Evolutionary conservation across 306 rosid species (phyloP), one percentile per base, ranked within the genome.

Genomic region (Spatholobus suberectus): DNA sequence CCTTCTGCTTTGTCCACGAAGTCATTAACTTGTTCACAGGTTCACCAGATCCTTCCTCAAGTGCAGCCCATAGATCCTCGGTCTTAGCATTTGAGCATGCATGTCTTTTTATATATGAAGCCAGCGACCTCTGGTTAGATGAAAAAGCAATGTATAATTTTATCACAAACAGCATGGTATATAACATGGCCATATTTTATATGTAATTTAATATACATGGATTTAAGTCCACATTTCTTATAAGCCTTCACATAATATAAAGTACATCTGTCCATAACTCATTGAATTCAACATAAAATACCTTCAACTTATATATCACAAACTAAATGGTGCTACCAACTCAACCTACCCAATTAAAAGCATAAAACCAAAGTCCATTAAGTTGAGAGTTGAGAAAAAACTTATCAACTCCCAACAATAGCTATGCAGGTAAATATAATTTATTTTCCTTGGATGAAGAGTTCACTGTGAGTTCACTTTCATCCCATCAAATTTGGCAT

Each of bases 1-100:
- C 98, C 75, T 82, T 87, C 88, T 95, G 98, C 89, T 95, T 92
- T 47, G 98, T 93, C 98, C 98, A 95, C 12, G 98, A 88, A 87
- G 87, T 77, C 98, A 95, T 93, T 77, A 95, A 87, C 75, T 87
- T 90, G 88, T 89, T 93, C 83, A 95, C 97, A 57, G 97, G 95
- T 87, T 93, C 91, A 75, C 97, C 94, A 61, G 98, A 95, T 70
- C 90, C 98, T 82, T 93, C 98, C 83, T 93, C 98, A 80, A 95
- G 98, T 44, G 96, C 90, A 66, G 94, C 95, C 98, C 98, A 93
- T 18, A 95, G 89, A 89, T 95, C 97, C 90, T 88, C 98, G 15
- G 98, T 93, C 89, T 87, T 95, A 15, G 98, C 92, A 88, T 93
- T 95, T 72, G 97, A 89, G 83, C 67, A 91, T 13, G 98, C 95